A percentile compares a stretch with the other conserved stretches of the same genome.
phyloP scores from a whole-genome alignment of 23 red algal genomes.

The Agarophyton chilense region DNA sequence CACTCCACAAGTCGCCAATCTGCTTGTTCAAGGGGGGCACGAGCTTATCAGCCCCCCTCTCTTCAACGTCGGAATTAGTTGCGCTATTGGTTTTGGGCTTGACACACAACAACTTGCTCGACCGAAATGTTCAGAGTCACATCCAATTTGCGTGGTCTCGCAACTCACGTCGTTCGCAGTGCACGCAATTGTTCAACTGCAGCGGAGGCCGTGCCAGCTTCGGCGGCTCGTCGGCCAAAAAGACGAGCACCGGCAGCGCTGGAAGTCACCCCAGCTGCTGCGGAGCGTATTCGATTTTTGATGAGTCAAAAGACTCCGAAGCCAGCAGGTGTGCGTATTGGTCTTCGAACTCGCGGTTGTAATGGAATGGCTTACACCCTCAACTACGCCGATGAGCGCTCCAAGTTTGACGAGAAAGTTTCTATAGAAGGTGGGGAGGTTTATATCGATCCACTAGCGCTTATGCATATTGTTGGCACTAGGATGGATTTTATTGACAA shows the following conservation, averaged over 20 bases:
- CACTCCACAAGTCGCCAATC: background rate
- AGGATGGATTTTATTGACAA: slow-evolving; percentile 95
- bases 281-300: slow-evolving; percentile 45
- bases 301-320: slow-evolving; percentile 26
- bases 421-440: slow-evolving; percentile 49
- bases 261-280: slow-evolving; percentile 52
- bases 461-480: slow-evolving; percentile 96
- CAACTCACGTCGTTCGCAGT: background rate
- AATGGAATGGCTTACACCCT: slow-evolving; percentile 91
- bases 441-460: slow-evolving; percentile 84
- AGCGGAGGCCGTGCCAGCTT: background rate
- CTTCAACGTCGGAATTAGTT: background rate
- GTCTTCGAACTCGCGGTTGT: slow-evolving; percentile 88
- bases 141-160: background rate
- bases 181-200: background rate
- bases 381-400: slow-evolving; percentile 77
- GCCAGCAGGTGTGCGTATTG: slow-evolving; percentile 83
- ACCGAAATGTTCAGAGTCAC: background rate
- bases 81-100: background rate
- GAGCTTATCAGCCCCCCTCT: background rate
- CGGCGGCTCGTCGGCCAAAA: background rate
- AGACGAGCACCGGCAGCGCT: slow-evolving; percentile 21
- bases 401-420: slow-evolving; percentile 72
- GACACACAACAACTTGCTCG: background rate
- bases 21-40: background rate